Percentiles rank a stretch among this genome's conserved stretches.
These are phyloP conservation scores for Escovopsis sp. DNA, from an alignment of 2,329 filamentous ascomycete genomes.

Conservation along the genomic window DNA sequence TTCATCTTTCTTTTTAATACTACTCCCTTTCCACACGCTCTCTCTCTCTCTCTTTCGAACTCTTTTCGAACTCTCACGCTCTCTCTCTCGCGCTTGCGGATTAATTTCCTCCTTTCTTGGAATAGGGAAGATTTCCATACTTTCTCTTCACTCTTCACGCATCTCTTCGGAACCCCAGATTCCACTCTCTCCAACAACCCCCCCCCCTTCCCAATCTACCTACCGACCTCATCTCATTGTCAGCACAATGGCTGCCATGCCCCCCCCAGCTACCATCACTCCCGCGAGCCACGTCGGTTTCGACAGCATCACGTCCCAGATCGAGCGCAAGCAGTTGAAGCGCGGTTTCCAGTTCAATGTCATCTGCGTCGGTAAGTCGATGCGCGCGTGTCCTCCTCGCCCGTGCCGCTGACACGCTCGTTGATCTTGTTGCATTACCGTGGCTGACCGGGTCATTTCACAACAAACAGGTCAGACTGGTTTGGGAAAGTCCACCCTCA, in stretches of 20 bases:
- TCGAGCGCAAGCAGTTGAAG: conserved; percentile 98
- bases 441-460: conserved; percentile 1
- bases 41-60: conserved; percentile 6
- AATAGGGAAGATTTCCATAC: conserved; percentile 13
- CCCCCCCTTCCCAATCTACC: background rate
- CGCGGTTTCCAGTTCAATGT: conserved; percentile 99
- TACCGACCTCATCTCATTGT: conserved; percentile 8
- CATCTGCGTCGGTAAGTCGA: conserved; percentile 86
- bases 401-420: background rate
- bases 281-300: conserved; percentile 99
- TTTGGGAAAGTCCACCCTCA: conserved; percentile 94
- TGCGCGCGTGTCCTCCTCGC: background rate
- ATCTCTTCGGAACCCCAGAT: conserved; percentile 6
- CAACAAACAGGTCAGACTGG: conserved; percentile 71
- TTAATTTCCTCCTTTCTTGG: conserved; percentile 22
- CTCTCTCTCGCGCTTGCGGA: conserved; percentile 7
- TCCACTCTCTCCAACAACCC: background rate
- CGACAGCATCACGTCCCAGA: conserved; percentile 98
- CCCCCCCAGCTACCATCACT: conserved; percentile 58
- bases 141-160: background rate
- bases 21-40: conserved; percentile 13
- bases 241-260: conserved; percentile 43
- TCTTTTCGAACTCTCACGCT: conserved; percentile 9
- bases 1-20: conserved; percentile 4
- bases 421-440: background rate